Percentiles rank a stretch among this genome's conserved stretches.
Conservation (phyloP, 108 stramenopile species). For the Skeletonema menzelii region DNA sequence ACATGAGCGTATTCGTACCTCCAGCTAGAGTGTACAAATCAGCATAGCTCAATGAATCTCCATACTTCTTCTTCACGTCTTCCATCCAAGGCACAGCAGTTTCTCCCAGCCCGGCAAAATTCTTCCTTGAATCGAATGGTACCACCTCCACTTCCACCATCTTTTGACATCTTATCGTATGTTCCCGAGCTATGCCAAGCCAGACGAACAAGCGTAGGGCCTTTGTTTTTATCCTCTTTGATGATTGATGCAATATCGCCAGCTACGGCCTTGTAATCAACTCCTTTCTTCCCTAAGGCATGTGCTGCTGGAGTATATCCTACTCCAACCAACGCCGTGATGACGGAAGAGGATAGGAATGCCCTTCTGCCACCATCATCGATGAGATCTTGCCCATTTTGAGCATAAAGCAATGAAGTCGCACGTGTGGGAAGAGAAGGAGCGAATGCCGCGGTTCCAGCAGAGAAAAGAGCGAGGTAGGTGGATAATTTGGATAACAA, state of each 20-base stretch:
- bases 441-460: background rate
- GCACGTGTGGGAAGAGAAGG: background rate
- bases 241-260: slow-evolving; percentile 49
- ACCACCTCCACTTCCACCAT: slow-evolving; percentile 61
- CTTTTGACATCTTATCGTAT: slow-evolving; percentile 54
- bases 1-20: slow-evolving; percentile 2
- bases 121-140: slow-evolving; percentile 80
- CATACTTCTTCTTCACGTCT: slow-evolving; percentile 69
- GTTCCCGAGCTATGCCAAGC: slow-evolving; percentile 83
- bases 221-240: slow-evolving; percentile 47
- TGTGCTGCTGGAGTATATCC: background rate
- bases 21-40: slow-evolving; percentile 91
- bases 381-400: background rate
- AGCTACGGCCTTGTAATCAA: slow-evolving; percentile 43
- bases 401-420: background rate
- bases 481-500: background rate
- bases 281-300: background rate
- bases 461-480: slow-evolving; percentile 1
- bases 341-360: slow-evolving; percentile 6
- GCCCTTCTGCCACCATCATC: slow-evolving; percentile 1
- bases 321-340: background rate
- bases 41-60: slow-evolving; percentile 58
- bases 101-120: slow-evolving; percentile 62
- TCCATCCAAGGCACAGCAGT: slow-evolving; percentile 66
- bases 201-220: slow-evolving; percentile 57